Base-by-base conservation (phyloP, 495 filamentous ascomycete genomes). In the Aspergillus carlsbadensis region DNA sequence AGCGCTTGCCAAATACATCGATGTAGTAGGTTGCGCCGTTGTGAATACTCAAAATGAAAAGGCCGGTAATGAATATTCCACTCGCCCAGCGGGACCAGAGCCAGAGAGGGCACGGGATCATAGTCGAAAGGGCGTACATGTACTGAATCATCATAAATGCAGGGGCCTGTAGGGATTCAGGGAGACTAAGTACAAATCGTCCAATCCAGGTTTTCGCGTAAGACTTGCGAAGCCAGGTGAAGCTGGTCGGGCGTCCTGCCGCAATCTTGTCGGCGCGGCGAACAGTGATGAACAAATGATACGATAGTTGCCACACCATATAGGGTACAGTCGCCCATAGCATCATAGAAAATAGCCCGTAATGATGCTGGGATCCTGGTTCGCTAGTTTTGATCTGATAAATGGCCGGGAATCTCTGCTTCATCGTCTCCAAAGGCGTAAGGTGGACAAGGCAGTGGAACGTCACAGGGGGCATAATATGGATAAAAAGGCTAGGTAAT, bases 71-170 rank as follows among this genome's bases (percentile, higher is more conserved):
- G 74, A 96, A 97, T 0, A 68, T 54, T 2, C 85, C 87, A 40
- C 89, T 93, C 1, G 87, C 83, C 83, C 86, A 92, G 17, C 87
- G 83, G 65, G 85, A 92, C 80, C 90, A 94, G 72, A 98, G 96
- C 93, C 93, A 98, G 35, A 98, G 62, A 1, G 94, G 89, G 62
- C 90, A 96, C 0, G 94, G 95, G 14, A 96, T 73, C 88, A 98
- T 98, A 10, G 93, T 98, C 20, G 90, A 70, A 3, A 95, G 78
- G 10, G 95, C 95, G 62, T 97, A 98, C 0, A 69, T 37, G 68
- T 98, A 98, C 70, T 98, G 94, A 57, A 97, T 96, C 42, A 90
- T 52, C 94, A 98, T 98, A 71, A 97, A 98, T 5, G 90, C 89
- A 2, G 87, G 76, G 65, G 96, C 92, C 65, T 98, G 94, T 40